phyloP scores from a whole-genome alignment of 2,329 filamentous ascomycete species.

The Xylaria hypoxylon region DNA sequence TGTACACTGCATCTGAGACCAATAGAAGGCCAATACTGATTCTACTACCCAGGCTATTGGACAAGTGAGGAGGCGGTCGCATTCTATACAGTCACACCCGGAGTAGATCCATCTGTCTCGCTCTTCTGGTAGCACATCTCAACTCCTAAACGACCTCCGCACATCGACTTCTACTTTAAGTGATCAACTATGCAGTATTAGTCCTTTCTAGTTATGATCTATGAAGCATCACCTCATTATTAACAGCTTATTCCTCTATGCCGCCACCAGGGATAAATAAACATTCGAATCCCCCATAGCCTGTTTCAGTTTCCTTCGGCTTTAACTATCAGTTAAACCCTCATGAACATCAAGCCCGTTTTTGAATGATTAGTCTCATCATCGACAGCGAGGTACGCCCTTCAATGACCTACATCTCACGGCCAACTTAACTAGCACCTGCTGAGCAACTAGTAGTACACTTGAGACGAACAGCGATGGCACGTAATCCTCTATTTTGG shows the following conservation, averaged over 20 bases:
- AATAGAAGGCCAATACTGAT: slow-evolving; percentile 27
- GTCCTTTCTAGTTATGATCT: slow-evolving; percentile 2
- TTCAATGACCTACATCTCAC: background rate
- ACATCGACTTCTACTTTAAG: slow-evolving; percentile 5
- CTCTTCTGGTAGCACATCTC: background rate
- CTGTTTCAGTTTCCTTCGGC: background rate
- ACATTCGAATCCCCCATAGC: background rate
- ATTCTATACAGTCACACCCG: slow-evolving; percentile 22
- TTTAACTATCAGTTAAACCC: background rate
- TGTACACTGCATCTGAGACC: slow-evolving; percentile 23
- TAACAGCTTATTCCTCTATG: background rate
- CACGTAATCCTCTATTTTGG: slow-evolving; percentile 16
- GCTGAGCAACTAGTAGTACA: background rate
- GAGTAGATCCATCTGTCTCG: background rate
- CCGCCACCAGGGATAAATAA: background rate
- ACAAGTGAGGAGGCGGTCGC: slow-evolving; percentile 11
- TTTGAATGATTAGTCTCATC: background rate
- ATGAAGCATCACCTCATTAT: background rate
- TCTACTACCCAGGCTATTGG: slow-evolving; percentile 16
- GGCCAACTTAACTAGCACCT: background rate
- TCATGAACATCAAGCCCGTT: background rate
- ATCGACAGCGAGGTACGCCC: background rate
- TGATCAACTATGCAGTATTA: slow-evolving; percentile 18
- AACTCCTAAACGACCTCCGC: background rate
- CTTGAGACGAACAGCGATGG: slow-evolving; percentile 20